Evolutionary conservation across 768 basidiomycete genomes (phyloP).

Genomic region (Artomyces pyxidatus): DNA sequence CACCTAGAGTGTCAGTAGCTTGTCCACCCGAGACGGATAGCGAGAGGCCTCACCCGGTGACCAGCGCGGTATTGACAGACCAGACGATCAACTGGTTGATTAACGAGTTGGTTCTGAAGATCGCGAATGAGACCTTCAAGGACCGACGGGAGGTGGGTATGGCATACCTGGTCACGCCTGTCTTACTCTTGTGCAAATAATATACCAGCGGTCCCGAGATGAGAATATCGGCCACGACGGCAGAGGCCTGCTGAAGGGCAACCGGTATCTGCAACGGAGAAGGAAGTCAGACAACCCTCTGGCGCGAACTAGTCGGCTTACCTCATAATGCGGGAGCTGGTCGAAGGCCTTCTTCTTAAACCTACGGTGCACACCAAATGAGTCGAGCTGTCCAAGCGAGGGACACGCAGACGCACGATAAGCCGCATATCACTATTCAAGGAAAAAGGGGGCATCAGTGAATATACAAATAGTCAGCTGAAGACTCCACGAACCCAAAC

Average conservation of each 20-base stretch:
- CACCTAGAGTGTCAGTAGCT: background rate
- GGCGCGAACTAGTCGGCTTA: background rate
- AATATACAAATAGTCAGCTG: too few relatives aligned
- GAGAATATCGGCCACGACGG: background rate
- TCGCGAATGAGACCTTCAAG: background rate
- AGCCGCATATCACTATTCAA: too few relatives aligned
- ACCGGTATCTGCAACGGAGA: background rate
- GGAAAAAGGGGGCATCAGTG: too few relatives aligned
- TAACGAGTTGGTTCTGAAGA: conserved; percentile 1
- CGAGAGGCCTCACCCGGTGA: conserved; percentile 1
- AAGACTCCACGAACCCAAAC: too few relatives aligned
- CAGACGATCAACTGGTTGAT: conserved; percentile 5
- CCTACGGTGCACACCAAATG: too few relatives aligned
- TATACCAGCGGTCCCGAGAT: conserved; percentile 9
- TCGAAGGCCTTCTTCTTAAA: background rate
- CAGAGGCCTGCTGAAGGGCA: background rate
- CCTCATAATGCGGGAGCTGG: background rate
- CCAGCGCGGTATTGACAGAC: conserved; percentile 4
- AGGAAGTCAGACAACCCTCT: background rate
- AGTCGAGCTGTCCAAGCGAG: too few relatives aligned
- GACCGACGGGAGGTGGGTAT: too few relatives aligned
- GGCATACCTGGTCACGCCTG: background rate
- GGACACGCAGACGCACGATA: too few relatives aligned
- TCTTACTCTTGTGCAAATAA: conserved; percentile 6
- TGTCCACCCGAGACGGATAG: background rate